Evolutionary conservation across 2,329 filamentous ascomycete genomes (phyloP).

Genomic region (Trichoderma atroviride): DNA sequence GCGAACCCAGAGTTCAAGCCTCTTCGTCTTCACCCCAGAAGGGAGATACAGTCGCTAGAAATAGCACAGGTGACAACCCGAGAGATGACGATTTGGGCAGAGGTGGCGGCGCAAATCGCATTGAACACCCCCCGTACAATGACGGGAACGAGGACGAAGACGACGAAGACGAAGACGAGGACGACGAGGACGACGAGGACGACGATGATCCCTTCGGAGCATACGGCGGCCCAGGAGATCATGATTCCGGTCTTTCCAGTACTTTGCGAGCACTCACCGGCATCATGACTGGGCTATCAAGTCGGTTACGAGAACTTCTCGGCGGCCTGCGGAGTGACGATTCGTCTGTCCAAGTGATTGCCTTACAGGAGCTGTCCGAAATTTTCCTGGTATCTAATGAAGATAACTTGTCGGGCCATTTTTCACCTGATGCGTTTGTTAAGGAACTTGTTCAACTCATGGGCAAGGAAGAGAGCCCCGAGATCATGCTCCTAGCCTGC

Average conservation of each 20-base stretch:
- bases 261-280: conserved; percentile 86
- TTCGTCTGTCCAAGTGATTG: conserved; percentile 87
- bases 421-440: conserved; percentile 90
- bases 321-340: conserved; percentile 78
- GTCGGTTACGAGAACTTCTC: conserved; percentile 76
- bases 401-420: conserved; percentile 92
- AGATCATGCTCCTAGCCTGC: conserved; percentile 96
- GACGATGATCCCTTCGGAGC: conserved; percentile 64
- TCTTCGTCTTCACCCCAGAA: conserved; percentile 31
- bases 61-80: not conserved
- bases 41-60: conserved; percentile 1
- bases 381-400: conserved; percentile 93
- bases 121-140: conserved; percentile 5
- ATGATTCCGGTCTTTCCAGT: conserved; percentile 69
- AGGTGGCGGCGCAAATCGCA: conserved; percentile 25
- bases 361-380: conserved; percentile 89
- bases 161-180: conserved; percentile 47
- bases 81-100: conserved; percentile 24
- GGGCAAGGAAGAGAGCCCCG: conserved; percentile 93
- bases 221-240: conserved; percentile 68
- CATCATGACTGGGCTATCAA: conserved; percentile 85
- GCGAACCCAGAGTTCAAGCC: not conserved
- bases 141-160: conserved; percentile 44
- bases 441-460: conserved; percentile 92
- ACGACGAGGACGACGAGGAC: conserved; percentile 58